A percentile compares a stretch with the other conserved stretches of the same genome.
These are phyloP conservation scores for Flaveria trinervia DNA, from an alignment of 129 eudicot genomes.

Conservation along the genomic window DNA sequence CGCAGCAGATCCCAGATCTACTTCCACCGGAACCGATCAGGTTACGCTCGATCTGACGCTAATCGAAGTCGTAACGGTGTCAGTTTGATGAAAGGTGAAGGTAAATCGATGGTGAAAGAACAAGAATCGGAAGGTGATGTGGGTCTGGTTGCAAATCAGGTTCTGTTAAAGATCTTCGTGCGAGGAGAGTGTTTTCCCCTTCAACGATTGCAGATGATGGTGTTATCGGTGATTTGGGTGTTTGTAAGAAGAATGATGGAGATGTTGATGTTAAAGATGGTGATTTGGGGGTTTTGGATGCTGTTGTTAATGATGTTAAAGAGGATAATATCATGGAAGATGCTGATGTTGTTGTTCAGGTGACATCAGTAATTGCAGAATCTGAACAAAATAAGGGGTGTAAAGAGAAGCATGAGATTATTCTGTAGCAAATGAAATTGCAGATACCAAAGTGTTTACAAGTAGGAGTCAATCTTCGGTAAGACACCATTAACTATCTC, in stretches of 20 bases:
- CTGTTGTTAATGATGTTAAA: not conserved
- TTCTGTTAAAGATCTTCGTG: constrained; percentile 52
- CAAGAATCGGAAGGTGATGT: not conserved
- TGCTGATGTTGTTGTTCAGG: constrained; percentile 18
- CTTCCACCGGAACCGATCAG: constrained; percentile 52
- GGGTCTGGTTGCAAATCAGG: not conserved
- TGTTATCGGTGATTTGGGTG: constrained; percentile 7
- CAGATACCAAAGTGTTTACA: constrained; percentile 12
- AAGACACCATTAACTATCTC: not conserved
- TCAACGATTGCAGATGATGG: constrained; percentile 18
- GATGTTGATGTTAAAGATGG: not conserved
- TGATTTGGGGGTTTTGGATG: constrained; percentile 18
- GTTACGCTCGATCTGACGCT: constrained; percentile 42
- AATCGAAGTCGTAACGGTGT: constrained; percentile 11
- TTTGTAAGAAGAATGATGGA: constrained; percentile 7
- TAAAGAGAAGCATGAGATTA: constrained; percentile 16
- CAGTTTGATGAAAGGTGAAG: not conserved
- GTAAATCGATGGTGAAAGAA: not conserved
- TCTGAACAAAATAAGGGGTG: not conserved
- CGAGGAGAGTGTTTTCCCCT: constrained; percentile 52
- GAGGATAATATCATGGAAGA: not conserved
- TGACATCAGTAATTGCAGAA: constrained; percentile 17
- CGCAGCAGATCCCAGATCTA: constrained; percentile 52
- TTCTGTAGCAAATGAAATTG: constrained; percentile 19
- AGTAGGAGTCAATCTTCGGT: constrained; percentile 32